Conservation (phyloP, 2,329 filamentous ascomycete species). For the Annulohypoxylon truncatum region DNA sequence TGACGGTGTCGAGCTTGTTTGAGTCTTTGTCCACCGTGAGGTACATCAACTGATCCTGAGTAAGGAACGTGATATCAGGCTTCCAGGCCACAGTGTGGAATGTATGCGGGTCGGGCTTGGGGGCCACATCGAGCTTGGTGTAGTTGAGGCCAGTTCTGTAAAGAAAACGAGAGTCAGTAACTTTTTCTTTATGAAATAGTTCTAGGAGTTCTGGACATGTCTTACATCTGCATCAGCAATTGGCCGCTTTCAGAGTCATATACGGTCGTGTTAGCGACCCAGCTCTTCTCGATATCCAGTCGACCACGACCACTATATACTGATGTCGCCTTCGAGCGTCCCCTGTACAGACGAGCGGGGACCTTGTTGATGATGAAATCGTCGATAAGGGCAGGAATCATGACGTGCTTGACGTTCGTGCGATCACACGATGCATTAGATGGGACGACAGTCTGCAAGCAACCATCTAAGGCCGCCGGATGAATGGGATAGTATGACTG, state of each 20-base stretch:
- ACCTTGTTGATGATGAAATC: constrained; percentile 35
- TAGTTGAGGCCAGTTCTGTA: constrained; percentile 40
- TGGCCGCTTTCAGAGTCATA: constrained; percentile 39
- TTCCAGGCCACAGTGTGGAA: constrained; percentile 41
- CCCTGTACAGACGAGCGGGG: not conserved
- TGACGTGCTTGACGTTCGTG: constrained; percentile 17
- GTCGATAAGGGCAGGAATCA: constrained; percentile 29
- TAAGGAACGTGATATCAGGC: constrained; percentile 42
- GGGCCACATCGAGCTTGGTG: constrained; percentile 37
- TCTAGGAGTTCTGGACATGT: too few relatives aligned
- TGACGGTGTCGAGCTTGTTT: constrained; percentile 8
- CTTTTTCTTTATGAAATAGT: too few relatives aligned
- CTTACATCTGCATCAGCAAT: constrained; percentile 39
- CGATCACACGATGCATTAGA: constrained; percentile 31
- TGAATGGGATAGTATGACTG: constrained; percentile 46
- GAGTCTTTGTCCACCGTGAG: not conserved
- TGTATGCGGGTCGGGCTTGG: constrained; percentile 41
- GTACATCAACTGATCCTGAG: constrained; percentile 15
- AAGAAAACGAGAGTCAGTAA: too few relatives aligned
- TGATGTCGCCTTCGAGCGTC: not conserved
- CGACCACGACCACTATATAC: constrained; percentile 33
- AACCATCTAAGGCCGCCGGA: constrained; percentile 43
- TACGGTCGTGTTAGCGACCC: constrained; percentile 9
- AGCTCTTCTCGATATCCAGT: constrained; percentile 27
- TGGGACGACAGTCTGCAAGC: constrained; percentile 32